Base-by-base conservation (phyloP, 2,329 filamentous ascomycete species). In the Pseudogymnoascus destructans region DNA sequence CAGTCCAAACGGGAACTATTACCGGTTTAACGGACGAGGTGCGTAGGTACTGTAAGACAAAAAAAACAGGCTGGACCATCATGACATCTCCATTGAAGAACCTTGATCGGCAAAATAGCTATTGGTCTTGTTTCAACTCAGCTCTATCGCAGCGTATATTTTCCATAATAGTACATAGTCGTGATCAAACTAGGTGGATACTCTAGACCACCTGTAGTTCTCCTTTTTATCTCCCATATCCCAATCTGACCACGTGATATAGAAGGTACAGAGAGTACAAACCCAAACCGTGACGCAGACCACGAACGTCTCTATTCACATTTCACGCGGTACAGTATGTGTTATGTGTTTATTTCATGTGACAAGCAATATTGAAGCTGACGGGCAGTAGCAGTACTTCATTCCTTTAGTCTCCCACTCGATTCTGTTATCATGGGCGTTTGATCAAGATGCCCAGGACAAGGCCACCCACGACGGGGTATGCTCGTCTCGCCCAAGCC, bases 401-500 rank as follows among this genome's bases (percentile, higher is more conserved):
- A 52, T 19, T 17, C 46, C 46, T 52, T 52, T 52, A 52, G n/a
- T 9, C 25, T 17, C 46, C 25, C n/a, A 19, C 46, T 52, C 46
- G 25, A 52, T 30, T 52, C n/a, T 27, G 46, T 30, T 17, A 30
- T 11, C 25, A 52, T 52, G 46, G 46, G 4, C 46, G 46, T 30
- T 52, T 52, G 35, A 52, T 17, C 55, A 61, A 40, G 15, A 69
- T 69, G 68, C 66, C 64, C 38, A 66, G 63, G 62, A 64, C 63
- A 58, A 61, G 68, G 61, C 87, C 85, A 61, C 78, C 85, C 60
- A 87, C 85, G 42, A 91, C 88, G 63, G 88, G 88, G 71, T 93
- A 93, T 73, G 87, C 89, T 72, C 86, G 86, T 68, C 83, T 93
- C 60, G 85, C 87, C 62, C 88, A 93, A 73, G 87, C 87, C 64